Conservation (phyloP, 192 early-diverging fungal genomes). For the Geranomyces michiganensis region DNA sequence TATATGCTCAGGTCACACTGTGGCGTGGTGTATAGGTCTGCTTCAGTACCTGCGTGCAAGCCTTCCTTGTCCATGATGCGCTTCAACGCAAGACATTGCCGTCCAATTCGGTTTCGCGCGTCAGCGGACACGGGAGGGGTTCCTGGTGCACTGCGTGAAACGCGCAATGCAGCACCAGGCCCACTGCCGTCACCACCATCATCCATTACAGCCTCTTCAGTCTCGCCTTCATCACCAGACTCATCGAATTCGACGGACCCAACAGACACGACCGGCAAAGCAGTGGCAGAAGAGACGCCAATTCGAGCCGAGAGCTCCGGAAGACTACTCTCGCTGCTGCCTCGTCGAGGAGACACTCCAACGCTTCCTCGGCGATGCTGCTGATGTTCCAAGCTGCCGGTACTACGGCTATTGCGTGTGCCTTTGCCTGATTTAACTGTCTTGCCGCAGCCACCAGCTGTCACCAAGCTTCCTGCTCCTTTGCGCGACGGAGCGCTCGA, state of each 20-base stretch:
- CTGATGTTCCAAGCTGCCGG: not conserved
- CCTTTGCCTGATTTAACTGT: not conserved
- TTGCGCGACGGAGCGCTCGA: not conserved
- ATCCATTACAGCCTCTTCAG: too few relatives aligned
- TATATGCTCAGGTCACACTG: not conserved
- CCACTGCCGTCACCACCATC: not conserved
- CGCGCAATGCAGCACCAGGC: not conserved
- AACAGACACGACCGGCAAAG: too few relatives aligned
- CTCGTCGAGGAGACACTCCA: not conserved
- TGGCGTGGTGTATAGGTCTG: not conserved
- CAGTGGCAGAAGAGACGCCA: not conserved
- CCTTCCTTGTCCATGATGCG: constrained; percentile 55
- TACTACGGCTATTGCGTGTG: not conserved
- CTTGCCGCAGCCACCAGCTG: not conserved
- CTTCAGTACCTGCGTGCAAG: constrained; percentile 18
- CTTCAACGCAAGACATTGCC: constrained; percentile 50
- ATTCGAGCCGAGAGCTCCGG: not conserved
- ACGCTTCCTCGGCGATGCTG: not conserved
- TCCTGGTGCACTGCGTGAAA: constrained; percentile 12
- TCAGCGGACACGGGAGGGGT: constrained; percentile 27
- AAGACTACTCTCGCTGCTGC: constrained; percentile 17
- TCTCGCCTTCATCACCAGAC: constrained; percentile 2
- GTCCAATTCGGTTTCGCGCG: constrained; percentile 34
- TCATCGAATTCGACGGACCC: not conserved
- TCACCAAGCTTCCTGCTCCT: not conserved